Evolutionary conservation across 2,329 filamentous ascomycete genomes (phyloP).

Genomic region (Truncatella angustata): DNA sequence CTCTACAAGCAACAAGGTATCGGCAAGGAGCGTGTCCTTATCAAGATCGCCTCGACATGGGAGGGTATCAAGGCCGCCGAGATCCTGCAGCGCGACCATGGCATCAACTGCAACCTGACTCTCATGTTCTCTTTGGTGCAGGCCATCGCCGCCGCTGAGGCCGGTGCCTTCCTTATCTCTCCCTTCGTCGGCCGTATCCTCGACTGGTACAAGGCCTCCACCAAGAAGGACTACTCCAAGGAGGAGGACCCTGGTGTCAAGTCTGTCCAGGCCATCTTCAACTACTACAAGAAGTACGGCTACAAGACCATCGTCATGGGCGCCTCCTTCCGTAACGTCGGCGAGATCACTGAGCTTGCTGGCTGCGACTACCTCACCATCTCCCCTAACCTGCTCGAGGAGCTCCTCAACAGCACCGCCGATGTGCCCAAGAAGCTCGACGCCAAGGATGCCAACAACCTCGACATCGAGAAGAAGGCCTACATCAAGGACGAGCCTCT

Average conservation of each 20-base stretch:
- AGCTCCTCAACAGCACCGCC: conserved; percentile 81
- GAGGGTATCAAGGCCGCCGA: conserved; percentile 99
- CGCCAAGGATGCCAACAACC: conserved; percentile 58
- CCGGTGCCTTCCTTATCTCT: conserved; percentile 94
- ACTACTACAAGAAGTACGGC: conserved; percentile 99
- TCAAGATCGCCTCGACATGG: conserved; percentile 99
- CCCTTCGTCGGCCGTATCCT: conserved; percentile 99
- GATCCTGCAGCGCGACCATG: conserved; percentile 93
- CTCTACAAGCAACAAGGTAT: conserved; percentile 94
- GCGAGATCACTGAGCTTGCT: conserved; percentile 97
- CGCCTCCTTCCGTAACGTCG: conserved; percentile 92
- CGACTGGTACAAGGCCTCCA: conserved; percentile 97
- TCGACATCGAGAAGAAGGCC: conserved; percentile 81
- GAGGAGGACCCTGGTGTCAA: conserved; percentile 94
- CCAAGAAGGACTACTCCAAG: conserved; percentile 89
- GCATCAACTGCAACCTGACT: conserved; percentile 97
- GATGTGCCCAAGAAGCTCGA: conserved; percentile 92
- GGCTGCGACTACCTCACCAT: conserved; percentile 99
- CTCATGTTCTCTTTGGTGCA: conserved; percentile 97
- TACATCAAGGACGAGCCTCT: conserved; percentile 86
- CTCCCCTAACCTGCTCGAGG: conserved; percentile 90
- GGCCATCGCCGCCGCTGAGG: conserved; percentile 94
- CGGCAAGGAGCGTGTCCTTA: conserved; percentile 89
- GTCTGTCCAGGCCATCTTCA: conserved; percentile 91
- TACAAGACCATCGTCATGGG: conserved; percentile 99